Base-by-base conservation (phyloP, 2,329 filamentous ascomycete genomes). In the Stagonosporopsis cucurbitacearum region DNA sequence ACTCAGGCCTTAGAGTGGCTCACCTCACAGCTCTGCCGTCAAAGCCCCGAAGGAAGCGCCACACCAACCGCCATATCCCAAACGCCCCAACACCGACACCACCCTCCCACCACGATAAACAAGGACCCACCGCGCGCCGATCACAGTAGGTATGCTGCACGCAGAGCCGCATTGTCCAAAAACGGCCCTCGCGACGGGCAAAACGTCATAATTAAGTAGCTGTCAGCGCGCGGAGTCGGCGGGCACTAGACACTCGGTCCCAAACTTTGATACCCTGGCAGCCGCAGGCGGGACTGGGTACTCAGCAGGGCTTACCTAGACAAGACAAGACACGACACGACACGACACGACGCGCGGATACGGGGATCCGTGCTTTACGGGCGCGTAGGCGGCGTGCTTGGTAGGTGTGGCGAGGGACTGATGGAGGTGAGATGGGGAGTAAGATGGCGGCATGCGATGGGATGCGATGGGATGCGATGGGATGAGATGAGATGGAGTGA, bases 181-280 rank as follows among this genome's bases (percentile, higher is more conserved):
- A 37, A 37, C 17, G 35, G 17, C 8, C 35, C 17, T 33, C 25
- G 19, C 13, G 35, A 49, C 11, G 11, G 11, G 17, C 33, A 33
- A 32, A 45, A 49, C 44, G 53, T 56, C 42, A 23, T 19, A 39
- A 50, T 56, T 56, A 48, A 36, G 47, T 56, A 15, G 35, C 19
- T 47, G 41, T 25, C 53, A 46, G 42, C 42, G 54, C 43, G 54
- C 48, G 48, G 48, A 45, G 43, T 25, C 6, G 2, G 32, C 52
- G 52, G 52, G 52, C 40, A 45, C 54, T 57, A 57, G n/a, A 22
- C 4, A 17, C 15, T 57, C 54, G 54, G 54, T 57, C 49, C 54
- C 54, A 57, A 32, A 52, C 32, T 57, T 40, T 11, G 1, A 15
- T 8, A 19, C 26, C 54, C 54, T 11, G 33, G 32, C 35, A 23